These are phyloP conservation scores for Penicillium sp. DNA, from an alignment of 2,329 filamentous ascomycete genomes.

Conservation along the genomic window DNA sequence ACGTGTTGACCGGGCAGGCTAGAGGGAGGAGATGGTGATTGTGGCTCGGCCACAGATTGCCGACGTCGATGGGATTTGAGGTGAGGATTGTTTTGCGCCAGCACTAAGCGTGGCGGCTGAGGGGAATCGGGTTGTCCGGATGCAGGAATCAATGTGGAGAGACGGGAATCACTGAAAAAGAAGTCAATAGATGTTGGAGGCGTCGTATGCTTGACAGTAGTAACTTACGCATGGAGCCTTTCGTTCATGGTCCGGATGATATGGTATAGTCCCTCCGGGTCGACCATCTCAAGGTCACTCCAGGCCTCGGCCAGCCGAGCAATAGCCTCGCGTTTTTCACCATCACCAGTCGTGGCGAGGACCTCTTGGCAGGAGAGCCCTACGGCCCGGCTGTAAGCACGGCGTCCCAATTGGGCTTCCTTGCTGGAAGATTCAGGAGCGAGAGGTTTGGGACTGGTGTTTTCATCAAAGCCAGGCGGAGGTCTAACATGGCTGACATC, in stretches of 20 bases:
- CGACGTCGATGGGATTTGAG: conserved; percentile 70
- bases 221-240: conserved; percentile 54
- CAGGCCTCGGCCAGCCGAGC: conserved; percentile 80
- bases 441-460: conserved; percentile 33
- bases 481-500: conserved; percentile 22
- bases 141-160: conserved; percentile 37
- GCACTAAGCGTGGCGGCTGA: conserved; percentile 59
- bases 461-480: conserved; percentile 36
- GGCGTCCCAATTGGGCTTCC: conserved; percentile 73
- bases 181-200: no score
- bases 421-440: conserved; percentile 52
- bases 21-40: conserved; percentile 36
- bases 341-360: conserved; percentile 67
- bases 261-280: conserved; percentile 85
- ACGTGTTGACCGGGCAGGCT: conserved; percentile 53
- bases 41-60: conserved; percentile 43
- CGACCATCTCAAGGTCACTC: conserved; percentile 72
- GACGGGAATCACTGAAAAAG: conserved; percentile 32
- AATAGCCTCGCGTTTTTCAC: conserved; percentile 74
- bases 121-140: conserved; percentile 39
- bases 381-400: conserved; percentile 72
- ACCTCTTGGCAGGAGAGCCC: conserved; percentile 80
- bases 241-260: conserved; percentile 72
- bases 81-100: conserved; percentile 79
- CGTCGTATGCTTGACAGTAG: no score